Base-by-base conservation (phyloP, 1,284 basidiomycete genomes). In the Tilletia setariae region DNA sequence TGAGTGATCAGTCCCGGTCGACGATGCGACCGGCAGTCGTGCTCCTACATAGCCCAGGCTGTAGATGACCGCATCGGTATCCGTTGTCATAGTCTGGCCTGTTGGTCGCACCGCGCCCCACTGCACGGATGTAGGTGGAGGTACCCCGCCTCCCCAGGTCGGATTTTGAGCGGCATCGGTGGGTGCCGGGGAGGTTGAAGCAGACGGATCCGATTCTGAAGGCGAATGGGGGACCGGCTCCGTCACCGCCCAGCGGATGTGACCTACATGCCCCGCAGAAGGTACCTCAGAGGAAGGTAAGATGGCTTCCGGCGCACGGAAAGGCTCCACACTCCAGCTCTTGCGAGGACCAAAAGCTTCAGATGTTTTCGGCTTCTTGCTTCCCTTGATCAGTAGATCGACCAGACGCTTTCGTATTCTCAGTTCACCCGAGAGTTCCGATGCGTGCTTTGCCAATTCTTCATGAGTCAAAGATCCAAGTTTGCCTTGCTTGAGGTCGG, bases 31-130 rank as follows among this genome's bases (percentile, higher is more conserved):
- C 19, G 56, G 71, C 1, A 87, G 77, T 1, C 90, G 88, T 64
- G 91, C 91, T 0, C 88, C 88, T 65, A 87, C 88, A 83, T 97
- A 96, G 15, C 95, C 95, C 6, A 98, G 88, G 15, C 91, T 91
- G 23, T 93, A 91, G 42, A 97, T 86, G 15, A 97, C 89, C 72
- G 96, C 87, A 71, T 91, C 91, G 0, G 93, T 91, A 3, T 81
- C 67, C 0, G 88, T 82, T 1, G 81, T 84, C 0, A 87, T 86
- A 3, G 84, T 86, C 72, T 86, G 83, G 0, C 88, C 88, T 0
- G 90, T 93, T 0, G 87, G 56, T 1, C 8, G 67, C 32, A 70
- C 73, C 1, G 74, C 46, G n/a, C 68, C 68, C 32, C 70, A 70
- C 32, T 63, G 65, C 2, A 72, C 70, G 51, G 35, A 40, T 11